Percentiles rank a stretch among this genome's conserved stretches.
Evolutionary conservation across 768 basidiomycete species (phyloP).

Genomic region (Filobasidium floriforme): DNA sequence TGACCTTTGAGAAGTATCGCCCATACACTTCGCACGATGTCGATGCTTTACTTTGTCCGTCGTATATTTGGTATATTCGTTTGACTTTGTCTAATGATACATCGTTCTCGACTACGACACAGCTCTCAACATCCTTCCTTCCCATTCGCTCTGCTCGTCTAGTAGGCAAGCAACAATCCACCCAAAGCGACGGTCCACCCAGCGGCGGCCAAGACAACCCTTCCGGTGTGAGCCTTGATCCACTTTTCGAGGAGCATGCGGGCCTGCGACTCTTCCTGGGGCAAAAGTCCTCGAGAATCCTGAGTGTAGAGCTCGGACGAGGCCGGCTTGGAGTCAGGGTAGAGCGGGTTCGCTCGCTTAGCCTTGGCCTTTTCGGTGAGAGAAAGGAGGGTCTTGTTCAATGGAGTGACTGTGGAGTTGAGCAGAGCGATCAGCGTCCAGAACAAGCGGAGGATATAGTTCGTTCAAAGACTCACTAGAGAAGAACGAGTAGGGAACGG

Average conservation of each 20-base stretch:
- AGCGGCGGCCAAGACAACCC: constrained; percentile 6
- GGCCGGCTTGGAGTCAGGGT: constrained; percentile 9
- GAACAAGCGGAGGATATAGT: not conserved
- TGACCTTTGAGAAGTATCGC: too few species aligned
- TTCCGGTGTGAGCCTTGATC: constrained; percentile 10
- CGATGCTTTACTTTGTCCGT: too few species aligned
- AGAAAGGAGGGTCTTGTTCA: constrained; percentile 15
- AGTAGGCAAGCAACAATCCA: not conserved
- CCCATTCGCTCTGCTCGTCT: not conserved
- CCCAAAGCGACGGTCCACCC: constrained; percentile 7
- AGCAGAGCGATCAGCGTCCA: not conserved
- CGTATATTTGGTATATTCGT: too few species aligned
- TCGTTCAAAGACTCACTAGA: constrained; percentile 10
- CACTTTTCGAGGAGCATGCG: constrained; percentile 17
- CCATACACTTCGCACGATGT: too few species aligned
- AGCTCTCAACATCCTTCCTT: too few species aligned
- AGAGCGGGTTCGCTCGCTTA: constrained; percentile 16
- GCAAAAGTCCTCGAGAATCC: constrained; percentile 6
- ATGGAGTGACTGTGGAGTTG: constrained; percentile 14
- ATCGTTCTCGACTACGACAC: too few species aligned
- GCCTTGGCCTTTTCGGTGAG: constrained; percentile 12
- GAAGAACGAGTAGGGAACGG: constrained; percentile 17
- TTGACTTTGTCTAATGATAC: too few species aligned
- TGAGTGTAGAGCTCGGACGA: constrained; percentile 11
- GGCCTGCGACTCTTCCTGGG: constrained; percentile 16